A percentile compares a stretch with the other conserved stretches of the same genome.
Conservation (phyloP, 148 eudicot genomes). For the Pouteria glomerata region DNA sequence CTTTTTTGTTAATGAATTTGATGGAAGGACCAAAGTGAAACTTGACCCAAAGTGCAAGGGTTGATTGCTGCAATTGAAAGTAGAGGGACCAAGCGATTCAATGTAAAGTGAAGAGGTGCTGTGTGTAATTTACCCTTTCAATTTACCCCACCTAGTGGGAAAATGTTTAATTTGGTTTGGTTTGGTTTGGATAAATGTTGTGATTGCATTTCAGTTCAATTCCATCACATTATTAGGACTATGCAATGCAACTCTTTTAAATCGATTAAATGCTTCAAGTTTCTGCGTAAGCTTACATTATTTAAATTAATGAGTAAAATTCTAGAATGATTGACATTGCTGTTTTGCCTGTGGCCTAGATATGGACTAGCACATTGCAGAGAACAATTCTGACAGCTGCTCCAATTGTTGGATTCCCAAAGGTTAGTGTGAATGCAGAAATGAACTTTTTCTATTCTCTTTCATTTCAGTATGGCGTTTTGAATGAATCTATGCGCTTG, state of each 20-base stretch:
- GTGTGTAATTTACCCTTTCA: no score
- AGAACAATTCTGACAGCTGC: conserved; percentile 81
- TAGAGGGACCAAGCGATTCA: no score
- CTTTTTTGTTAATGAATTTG: no score
- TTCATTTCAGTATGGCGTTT: not conserved
- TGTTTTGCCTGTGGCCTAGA: conserved; percentile 32
- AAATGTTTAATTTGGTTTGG: no score
- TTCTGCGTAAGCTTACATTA: not conserved
- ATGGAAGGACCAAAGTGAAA: no score
- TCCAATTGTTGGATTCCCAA: conserved; percentile 86
- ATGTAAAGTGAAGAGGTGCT: no score
- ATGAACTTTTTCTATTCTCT: not conserved
- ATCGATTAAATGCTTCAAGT: not conserved
- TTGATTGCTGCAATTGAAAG: no score
- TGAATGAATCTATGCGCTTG: not conserved
- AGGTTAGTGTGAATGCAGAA: conserved; percentile 44
- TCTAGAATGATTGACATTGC: conserved; percentile 2
- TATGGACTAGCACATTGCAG: conserved; percentile 99
- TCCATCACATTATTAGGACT: no score
- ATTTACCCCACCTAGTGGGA: no score
- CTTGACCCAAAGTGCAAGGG: no score
- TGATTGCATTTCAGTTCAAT: not conserved
- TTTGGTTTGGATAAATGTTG: not conserved
- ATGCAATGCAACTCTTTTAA: no score
- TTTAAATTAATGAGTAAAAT: not conserved